phyloP scores from a whole-genome alignment of 2,329 filamentous ascomycete genomes.

The Aspergillus uvarum region DNA sequence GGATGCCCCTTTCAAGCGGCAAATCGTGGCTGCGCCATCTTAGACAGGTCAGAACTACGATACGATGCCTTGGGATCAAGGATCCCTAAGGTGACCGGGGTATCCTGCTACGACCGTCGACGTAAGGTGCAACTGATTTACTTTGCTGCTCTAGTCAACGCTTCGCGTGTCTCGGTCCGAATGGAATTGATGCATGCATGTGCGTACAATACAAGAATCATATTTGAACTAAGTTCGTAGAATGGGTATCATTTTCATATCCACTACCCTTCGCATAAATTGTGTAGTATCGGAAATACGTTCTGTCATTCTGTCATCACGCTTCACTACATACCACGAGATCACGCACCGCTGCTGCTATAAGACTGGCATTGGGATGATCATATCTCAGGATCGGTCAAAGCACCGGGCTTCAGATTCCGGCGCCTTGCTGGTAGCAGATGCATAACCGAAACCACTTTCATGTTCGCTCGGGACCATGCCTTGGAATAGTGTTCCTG shows the following conservation, averaged over 20 bases:
- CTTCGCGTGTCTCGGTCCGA: neutral
- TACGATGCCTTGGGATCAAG: no score
- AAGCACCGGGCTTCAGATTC: neutral
- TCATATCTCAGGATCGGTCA: neutral
- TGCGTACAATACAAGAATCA: neutral
- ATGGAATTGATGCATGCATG: neutral
- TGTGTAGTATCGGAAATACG: neutral
- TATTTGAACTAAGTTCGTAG: neutral
- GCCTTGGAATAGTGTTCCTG: no score
- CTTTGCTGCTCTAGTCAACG: neutral
- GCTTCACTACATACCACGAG: no score
- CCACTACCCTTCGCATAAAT: neutral
- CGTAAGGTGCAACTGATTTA: neutral
- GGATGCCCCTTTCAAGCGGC: slow-evolving; percentile 1
- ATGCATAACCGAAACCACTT: neutral
- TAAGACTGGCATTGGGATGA: neutral
- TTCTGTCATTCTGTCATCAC: neutral
- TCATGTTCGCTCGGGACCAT: neutral
- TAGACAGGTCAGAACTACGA: slow-evolving; percentile 20
- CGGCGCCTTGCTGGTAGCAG: neutral
- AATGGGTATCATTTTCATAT: neutral
- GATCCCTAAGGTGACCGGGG: no score
- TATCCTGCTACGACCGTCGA: neutral
- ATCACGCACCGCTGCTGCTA: no score
- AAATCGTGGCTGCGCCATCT: slow-evolving; percentile 17